Conservation (phyloP, 1,284 basidiomycete species). For the Rhodotorula sp. region DNA sequence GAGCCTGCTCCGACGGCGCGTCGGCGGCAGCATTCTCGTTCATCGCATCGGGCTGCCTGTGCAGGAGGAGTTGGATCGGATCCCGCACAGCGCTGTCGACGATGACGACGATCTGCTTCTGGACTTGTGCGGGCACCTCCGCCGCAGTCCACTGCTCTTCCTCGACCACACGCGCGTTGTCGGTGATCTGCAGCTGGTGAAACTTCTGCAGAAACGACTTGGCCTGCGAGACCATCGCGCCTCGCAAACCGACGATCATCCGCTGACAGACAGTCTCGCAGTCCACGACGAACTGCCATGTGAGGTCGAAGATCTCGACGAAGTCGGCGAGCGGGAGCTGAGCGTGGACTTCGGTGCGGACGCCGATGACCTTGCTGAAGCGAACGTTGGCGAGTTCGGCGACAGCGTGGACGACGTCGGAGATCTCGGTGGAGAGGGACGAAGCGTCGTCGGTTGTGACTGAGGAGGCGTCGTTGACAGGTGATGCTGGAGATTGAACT, state of each 20-base stretch:
- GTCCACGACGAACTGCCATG: constrained; percentile 83
- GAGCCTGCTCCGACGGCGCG: not conserved
- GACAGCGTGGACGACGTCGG: constrained; percentile 72
- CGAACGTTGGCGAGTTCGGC: constrained; percentile 81
- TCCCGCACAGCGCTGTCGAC: constrained; percentile 79
- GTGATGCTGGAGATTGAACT: not conserved
- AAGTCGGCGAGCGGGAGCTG: constrained; percentile 70
- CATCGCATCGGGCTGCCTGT: not conserved
- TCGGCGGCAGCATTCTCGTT: too few species aligned
- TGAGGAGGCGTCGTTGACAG: not conserved
- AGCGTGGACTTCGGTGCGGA: constrained; percentile 75
- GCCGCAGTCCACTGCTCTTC: constrained; percentile 83
- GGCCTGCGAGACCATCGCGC: constrained; percentile 77
- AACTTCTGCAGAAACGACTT: constrained; percentile 82
- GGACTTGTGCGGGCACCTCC: constrained; percentile 67
- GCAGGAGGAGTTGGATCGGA: constrained; percentile 64
- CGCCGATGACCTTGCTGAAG: constrained; percentile 70
- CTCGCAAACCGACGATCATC: constrained; percentile 88
- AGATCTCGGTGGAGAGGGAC: constrained; percentile 53
- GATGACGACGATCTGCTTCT: constrained; percentile 69
- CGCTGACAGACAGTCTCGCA: constrained; percentile 79
- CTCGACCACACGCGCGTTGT: constrained; percentile 84
- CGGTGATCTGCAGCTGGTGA: constrained; percentile 76
- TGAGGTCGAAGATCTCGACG: constrained; percentile 73
- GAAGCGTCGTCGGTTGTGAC: constrained; percentile 14